These are phyloP conservation scores for Komagataella kurtzmanii DNA, from an alignment of 805 yeast species.

Conservation along the genomic window DNA sequence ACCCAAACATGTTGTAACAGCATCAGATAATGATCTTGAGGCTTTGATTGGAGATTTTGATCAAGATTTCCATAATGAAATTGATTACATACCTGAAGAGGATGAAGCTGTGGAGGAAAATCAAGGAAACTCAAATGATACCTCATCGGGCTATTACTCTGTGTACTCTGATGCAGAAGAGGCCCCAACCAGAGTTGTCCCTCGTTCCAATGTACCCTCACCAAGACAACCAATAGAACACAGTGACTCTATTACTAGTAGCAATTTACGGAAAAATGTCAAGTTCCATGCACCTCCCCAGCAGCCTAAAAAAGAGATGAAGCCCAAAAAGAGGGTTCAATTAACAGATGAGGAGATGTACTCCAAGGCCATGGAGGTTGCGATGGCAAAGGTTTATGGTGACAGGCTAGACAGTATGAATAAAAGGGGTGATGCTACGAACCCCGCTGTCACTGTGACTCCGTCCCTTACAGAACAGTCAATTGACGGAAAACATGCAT, in stretches of 20 bases:
- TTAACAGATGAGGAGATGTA: constrained; percentile 38
- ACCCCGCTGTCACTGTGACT: neutral
- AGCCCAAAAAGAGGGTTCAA: constrained; percentile 1
- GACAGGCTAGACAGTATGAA: constrained; percentile 4
- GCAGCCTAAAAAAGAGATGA: neutral
- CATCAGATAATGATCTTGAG: constrained; percentile 11
- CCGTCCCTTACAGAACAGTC: neutral
- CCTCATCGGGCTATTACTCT: neutral
- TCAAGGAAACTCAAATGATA: neutral
- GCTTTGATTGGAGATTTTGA: constrained; percentile 17
- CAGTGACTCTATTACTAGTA: neutral
- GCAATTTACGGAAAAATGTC: constrained; percentile 9
- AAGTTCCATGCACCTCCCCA: constrained; percentile 7
- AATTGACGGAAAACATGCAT: neutral
- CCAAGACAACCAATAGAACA: neutral
- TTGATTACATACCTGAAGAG: neutral
- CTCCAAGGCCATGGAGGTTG: constrained; percentile 38
- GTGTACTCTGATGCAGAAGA: constrained; percentile 6
- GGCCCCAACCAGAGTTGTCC: constrained; percentile 4
- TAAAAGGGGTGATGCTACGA: neutral
- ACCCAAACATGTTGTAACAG: constrained; percentile 13
- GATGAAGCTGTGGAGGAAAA: neutral
- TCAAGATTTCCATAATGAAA: constrained; percentile 6
- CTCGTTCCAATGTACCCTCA: neutral
- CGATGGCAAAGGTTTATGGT: constrained; percentile 44